Base-by-base conservation (phyloP, 2,329 filamentous ascomycete species). In the Arthrocladium fulminans region DNA sequence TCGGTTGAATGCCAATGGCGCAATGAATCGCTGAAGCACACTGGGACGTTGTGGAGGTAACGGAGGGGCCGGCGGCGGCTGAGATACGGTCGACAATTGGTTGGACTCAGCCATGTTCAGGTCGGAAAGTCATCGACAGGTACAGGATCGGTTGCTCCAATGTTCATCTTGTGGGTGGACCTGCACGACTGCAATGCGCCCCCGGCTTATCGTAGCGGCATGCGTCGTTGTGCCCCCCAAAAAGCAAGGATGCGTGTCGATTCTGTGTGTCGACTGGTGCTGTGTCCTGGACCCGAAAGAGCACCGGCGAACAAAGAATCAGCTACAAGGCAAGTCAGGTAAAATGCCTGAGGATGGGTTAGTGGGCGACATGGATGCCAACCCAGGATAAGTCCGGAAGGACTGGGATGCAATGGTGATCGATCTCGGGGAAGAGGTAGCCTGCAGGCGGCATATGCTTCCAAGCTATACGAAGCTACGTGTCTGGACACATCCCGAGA, bases 31-130 rank as follows among this genome's bases (percentile, higher is more conserved):
- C 43, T 59, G 55, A 44, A 60, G 51, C 13, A 52, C 50, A 8
- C 47, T 51, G 45, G 57, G 48, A 47, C 51, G 54, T 37, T 17
- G 62, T 56, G 48, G 59, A 61, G 56, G 57, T 47, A 51, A 51
- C 10, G 49, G 60, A 54, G 55, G 57, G 64, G 25, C 62, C 51
- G 57, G 57, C 27, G 47, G 50, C 43, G 43, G 44, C 32, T 49
- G 39, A 20, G 47, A 35, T 17, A 22, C 24, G 27, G 12, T 37
- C 23, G 47, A 25, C 27, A 22, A 32, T 17, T 34, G 27, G 17
- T 39, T 42, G 17, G 49, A 22, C 24, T 50, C 50, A 20, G 50
- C 30, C 50, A 52, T 52, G 7, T 38, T 47, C 44, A 47, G 3
- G 44, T 39, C 32, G 44, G 30, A 22, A 38, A 39, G 44, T 47